phyloP scores from a whole-genome alignment of 108 stramenopile species.

The Discostella pseudostelligera region DNA sequence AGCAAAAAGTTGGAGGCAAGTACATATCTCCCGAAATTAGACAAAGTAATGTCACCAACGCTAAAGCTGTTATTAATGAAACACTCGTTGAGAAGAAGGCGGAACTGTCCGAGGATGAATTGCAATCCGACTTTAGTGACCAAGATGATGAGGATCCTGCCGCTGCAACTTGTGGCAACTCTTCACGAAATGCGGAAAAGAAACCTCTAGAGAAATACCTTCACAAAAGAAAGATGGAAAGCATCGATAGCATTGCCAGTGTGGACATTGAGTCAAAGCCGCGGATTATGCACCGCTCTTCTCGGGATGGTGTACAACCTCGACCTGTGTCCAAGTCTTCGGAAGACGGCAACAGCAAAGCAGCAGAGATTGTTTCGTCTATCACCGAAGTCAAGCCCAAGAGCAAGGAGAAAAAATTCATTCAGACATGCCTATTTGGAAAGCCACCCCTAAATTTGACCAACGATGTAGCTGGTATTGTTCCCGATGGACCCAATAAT shows the following conservation, averaged over 20 bases:
- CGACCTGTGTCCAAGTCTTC: neutral
- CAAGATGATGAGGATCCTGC: slow-evolving; percentile 12
- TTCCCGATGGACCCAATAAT: slow-evolving; percentile 2
- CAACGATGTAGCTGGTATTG: neutral
- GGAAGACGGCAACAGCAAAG: neutral
- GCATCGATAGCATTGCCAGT: slow-evolving; percentile 14
- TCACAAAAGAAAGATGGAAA: slow-evolving; percentile 16
- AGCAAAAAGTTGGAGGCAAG: slow-evolving; percentile 16
- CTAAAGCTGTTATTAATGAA: neutral
- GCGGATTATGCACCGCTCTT: neutral
- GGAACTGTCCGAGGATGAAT: slow-evolving; percentile 43
- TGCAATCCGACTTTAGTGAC: slow-evolving; percentile 44
- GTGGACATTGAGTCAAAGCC: neutral
- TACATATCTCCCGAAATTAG: slow-evolving; percentile 17
- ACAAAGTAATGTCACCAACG: neutral
- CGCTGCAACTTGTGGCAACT: neutral
- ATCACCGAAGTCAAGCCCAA: neutral
- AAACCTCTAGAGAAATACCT: slow-evolving; percentile 16
- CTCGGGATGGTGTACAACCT: neutral
- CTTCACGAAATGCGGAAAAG: slow-evolving; percentile 6
- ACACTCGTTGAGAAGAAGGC: slow-evolving; percentile 11
- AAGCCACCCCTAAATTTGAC: slow-evolving; percentile 26
- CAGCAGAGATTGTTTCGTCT: neutral
- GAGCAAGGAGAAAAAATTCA: slow-evolving; percentile 11
- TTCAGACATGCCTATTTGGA: slow-evolving; percentile 31